These are phyloP conservation scores for Microdochium nivale DNA, from an alignment of 2,329 filamentous ascomycete genomes.

Conservation along the genomic window DNA sequence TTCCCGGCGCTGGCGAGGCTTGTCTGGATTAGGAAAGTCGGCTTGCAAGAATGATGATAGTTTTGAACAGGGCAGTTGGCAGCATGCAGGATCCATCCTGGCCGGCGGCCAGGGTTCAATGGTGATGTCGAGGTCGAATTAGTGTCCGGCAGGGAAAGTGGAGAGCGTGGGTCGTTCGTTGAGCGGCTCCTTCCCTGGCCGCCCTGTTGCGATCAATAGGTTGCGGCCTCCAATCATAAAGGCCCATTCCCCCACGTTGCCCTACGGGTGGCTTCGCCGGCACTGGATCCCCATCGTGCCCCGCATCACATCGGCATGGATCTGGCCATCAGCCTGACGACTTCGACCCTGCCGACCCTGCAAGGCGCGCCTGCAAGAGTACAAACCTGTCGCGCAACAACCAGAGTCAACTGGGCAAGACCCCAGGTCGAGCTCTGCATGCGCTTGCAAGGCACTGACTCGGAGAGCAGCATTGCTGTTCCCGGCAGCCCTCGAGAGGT, in stretches of 20 bases:
- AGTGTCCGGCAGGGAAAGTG: not conserved
- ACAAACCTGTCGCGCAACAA: not conserved
- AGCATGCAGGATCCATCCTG: not conserved
- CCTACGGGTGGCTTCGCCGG: not conserved
- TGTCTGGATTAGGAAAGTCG: not conserved
- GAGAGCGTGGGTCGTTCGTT: not conserved
- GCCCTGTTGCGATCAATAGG: not conserved
- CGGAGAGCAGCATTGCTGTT: too few relatives aligned
- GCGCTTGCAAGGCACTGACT: too few relatives aligned
- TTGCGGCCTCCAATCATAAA: slow-evolving; percentile 6
- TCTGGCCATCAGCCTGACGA: not conserved
- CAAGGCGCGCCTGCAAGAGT: not conserved
- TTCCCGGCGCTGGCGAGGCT: not conserved
- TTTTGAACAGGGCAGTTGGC: not conserved
- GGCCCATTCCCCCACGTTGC: slow-evolving; percentile 9
- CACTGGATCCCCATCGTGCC: not conserved
- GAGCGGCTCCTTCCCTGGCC: not conserved
- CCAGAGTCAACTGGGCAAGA: not conserved
- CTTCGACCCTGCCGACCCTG: not conserved
- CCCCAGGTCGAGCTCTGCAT: too few relatives aligned
- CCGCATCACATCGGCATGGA: not conserved
- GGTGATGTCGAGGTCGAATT: not conserved
- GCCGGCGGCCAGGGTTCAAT: not conserved
- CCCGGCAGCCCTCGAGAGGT: too few relatives aligned
- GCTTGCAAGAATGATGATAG: not conserved